Percentiles rank a stretch among this genome's conserved stretches.
phyloP scores from a whole-genome alignment of 345 rosid species.

The Xanthoceras sorbifolium region DNA sequence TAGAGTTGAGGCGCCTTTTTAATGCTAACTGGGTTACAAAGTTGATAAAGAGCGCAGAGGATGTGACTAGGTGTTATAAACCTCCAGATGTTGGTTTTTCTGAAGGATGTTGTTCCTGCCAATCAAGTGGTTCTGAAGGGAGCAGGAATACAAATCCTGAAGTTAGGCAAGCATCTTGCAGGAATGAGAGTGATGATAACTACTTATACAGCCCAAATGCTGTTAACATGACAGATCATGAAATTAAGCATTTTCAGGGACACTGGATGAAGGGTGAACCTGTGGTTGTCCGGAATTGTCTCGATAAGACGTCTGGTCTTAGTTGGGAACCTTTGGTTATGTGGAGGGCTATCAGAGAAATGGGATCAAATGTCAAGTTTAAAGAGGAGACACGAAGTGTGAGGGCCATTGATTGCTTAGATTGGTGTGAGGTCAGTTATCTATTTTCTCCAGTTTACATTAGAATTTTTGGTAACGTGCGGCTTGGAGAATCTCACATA shows the following conservation, averaged over 20 bases:
- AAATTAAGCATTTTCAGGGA: constrained; percentile 65
- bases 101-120: neutral
- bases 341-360: constrained; percentile 67
- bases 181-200: constrained; percentile 54
- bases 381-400: constrained; percentile 35
- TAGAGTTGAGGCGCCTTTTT: constrained; percentile 10
- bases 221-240: constrained; percentile 34
- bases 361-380: constrained; percentile 7
- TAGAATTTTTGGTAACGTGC: neutral
- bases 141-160: neutral
- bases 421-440: constrained; percentile 49
- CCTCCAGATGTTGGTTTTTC: constrained; percentile 5
- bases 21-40: neutral
- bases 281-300: constrained; percentile 55
- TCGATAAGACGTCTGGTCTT: constrained; percentile 60
- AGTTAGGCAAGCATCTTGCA: constrained; percentile 57
- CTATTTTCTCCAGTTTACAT: neutral
- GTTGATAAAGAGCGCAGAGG: constrained; percentile 15
- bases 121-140: neutral
- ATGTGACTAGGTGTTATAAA: constrained; percentile 1
- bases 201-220: constrained; percentile 64
- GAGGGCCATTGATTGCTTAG: constrained; percentile 63
- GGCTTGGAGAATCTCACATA: neutral
- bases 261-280: constrained; percentile 88
- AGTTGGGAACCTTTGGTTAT: constrained; percentile 91